Evolutionary conservation across 2,329 filamentous ascomycete species (phyloP).

Genomic region (Epicoccum sorghinum): DNA sequence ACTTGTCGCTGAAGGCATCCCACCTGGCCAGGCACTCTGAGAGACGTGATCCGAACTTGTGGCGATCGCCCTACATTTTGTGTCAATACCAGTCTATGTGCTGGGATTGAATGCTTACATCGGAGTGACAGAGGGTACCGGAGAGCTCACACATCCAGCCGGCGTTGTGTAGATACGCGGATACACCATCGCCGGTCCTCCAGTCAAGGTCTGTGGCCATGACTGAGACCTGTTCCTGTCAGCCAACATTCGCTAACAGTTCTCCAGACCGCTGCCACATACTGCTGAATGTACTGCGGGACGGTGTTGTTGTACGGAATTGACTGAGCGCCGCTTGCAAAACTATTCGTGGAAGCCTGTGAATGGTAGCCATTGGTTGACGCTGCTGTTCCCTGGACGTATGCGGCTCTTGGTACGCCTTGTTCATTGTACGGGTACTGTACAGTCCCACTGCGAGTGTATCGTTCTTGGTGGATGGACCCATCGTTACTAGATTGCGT

Average conservation of each 20-base stretch:
- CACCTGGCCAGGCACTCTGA: neutral
- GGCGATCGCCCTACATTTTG: neutral
- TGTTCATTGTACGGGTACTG: neutral
- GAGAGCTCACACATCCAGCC: neutral
- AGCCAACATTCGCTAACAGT: neutral
- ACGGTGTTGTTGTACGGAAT: neutral
- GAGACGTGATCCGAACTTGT: neutral
- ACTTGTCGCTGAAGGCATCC: neutral
- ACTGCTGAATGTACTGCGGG: conserved; percentile 1
- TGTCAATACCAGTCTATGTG: neutral
- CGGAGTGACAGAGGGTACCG: neutral
- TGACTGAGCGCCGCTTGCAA: neutral
- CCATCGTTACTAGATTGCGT: neutral
- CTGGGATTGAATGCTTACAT: neutral
- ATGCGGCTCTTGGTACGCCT: neutral
- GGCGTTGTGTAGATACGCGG: neutral
- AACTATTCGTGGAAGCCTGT: neutral
- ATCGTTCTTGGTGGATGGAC: neutral
- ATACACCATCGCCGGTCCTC: neutral
- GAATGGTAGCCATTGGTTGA: neutral
- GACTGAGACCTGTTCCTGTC: neutral
- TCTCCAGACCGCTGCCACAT: neutral
- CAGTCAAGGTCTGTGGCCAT: neutral
- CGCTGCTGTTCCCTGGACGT: neutral
- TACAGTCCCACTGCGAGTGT: neutral